Conservation (phyloP, 2,329 filamentous ascomycete genomes). For the Monilinia laxa region DNA sequence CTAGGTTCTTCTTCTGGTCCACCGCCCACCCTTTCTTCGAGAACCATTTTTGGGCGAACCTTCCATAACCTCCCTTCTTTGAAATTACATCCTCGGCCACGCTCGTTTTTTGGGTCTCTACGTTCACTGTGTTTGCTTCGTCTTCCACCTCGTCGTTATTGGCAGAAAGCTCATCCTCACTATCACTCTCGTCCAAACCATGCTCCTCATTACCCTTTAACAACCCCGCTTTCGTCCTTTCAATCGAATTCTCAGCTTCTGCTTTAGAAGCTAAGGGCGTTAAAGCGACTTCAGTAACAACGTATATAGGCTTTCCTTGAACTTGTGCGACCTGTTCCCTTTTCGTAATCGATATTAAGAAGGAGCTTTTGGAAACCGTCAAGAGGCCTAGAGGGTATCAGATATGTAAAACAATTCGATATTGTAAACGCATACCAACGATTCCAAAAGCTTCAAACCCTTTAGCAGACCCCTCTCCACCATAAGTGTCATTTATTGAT, state of each 20-base stretch:
- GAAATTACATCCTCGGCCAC: slow-evolving; percentile 88
- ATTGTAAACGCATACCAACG: slow-evolving; percentile 37
- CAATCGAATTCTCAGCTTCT: slow-evolving; percentile 73
- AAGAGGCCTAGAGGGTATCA: slow-evolving; percentile 64
- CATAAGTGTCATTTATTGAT: slow-evolving; percentile 28
- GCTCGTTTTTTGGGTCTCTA: slow-evolving; percentile 42
- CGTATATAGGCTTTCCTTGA: slow-evolving; percentile 77
- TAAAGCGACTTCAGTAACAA: slow-evolving; percentile 84
- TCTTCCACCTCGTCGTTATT: slow-evolving; percentile 48
- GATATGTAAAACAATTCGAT: slow-evolving; percentile 2
- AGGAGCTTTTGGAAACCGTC: slow-evolving; percentile 75
- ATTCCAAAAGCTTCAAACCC: slow-evolving; percentile 42
- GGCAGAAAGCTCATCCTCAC: slow-evolving; percentile 46
- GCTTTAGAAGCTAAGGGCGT: slow-evolving; percentile 77
- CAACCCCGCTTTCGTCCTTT: slow-evolving; percentile 53
- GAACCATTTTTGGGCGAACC: slow-evolving; percentile 91
- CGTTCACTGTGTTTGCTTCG: slow-evolving; percentile 28
- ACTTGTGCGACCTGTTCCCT: slow-evolving; percentile 88
- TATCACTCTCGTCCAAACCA: slow-evolving; percentile 44
- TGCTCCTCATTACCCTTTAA: slow-evolving; percentile 41
- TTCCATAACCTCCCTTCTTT: slow-evolving; percentile 77
- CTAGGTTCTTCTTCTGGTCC: slow-evolving; percentile 67
- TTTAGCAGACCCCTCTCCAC: slow-evolving; percentile 28
- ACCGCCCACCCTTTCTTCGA: slow-evolving; percentile 78
- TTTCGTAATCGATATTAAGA: slow-evolving; percentile 81